Conservation (phyloP, 257 asterid genomes). For the Ligustrum vulgare region DNA sequence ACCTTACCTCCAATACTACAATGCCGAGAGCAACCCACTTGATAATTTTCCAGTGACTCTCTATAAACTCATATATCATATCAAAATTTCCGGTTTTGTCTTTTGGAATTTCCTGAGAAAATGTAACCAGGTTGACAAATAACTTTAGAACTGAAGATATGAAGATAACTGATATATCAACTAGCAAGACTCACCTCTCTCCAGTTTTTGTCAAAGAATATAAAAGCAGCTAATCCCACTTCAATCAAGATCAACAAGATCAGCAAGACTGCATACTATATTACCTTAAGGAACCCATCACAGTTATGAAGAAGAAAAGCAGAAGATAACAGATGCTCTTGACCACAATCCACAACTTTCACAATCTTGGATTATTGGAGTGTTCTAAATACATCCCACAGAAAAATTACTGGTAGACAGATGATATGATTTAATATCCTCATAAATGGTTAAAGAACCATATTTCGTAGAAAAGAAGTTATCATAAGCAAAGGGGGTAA, state of each 20-base stretch:
- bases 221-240: slow-evolving; percentile 79
- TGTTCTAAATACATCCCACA: neutral
- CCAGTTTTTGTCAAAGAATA: slow-evolving; percentile 96
- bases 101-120: slow-evolving; percentile 60
- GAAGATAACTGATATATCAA: neutral
- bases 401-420: neutral
- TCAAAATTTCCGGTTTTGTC: slow-evolving; percentile 52
- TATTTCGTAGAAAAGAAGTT: neutral
- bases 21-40: slow-evolving; percentile 1
- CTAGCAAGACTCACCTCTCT: slow-evolving; percentile 59
- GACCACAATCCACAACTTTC: neutral
- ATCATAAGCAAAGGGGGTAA: neutral
- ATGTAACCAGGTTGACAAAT: neutral
- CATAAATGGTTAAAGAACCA: neutral
- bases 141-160: slow-evolving; percentile 16
- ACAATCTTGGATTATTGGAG: neutral
- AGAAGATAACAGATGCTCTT: neutral
- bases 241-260: slow-evolving; percentile 79
- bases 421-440: neutral
- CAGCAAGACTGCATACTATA: slow-evolving; percentile 74
- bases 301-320: neutral
- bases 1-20: slow-evolving; percentile 3
- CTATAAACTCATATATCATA: neutral
- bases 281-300: slow-evolving; percentile 63
- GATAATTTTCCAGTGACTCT: slow-evolving; percentile 3